phyloP scores from a whole-genome alignment of 148 eudicot genomes.

The Cornus controversa region DNA sequence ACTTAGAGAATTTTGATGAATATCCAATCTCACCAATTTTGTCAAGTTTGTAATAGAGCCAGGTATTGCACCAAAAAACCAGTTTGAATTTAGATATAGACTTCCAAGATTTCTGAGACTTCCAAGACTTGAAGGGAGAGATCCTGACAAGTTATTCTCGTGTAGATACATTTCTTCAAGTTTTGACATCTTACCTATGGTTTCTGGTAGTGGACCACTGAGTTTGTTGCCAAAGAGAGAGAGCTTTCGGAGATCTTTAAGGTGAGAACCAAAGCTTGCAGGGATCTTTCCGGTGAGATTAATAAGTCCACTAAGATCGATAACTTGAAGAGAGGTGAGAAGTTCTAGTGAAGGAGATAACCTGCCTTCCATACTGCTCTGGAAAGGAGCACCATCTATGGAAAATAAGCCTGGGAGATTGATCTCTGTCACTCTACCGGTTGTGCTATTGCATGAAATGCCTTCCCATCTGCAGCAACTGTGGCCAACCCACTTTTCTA shows the following conservation, averaged over 20 bases:
- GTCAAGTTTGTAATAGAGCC: conserved; percentile 33
- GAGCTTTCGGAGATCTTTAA: conserved; percentile 37
- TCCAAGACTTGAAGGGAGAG: conserved; percentile 38
- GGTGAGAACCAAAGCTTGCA: conserved; percentile 27
- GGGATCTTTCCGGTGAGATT: conserved; percentile 40
- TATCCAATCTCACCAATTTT: conserved; percentile 28
- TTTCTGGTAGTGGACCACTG: conserved; percentile 45
- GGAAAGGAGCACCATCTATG: conserved; percentile 23
- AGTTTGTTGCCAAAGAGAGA: conserved; percentile 32
- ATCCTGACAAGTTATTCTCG: conserved; percentile 38
- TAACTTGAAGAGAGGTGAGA: conserved; percentile 38
- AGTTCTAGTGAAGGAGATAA: conserved; percentile 42
- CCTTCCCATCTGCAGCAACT: conserved; percentile 56
- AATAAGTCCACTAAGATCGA: conserved; percentile 45
- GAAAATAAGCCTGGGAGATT: conserved; percentile 45
- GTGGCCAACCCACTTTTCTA: conserved; percentile 40
- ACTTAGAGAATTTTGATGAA: conserved; percentile 33
- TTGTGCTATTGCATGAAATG: conserved; percentile 36
- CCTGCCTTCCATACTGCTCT: conserved; percentile 36
- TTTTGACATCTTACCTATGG: conserved; percentile 43
- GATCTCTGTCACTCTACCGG: conserved; percentile 53
- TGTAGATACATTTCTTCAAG: conserved; percentile 46
- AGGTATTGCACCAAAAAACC: conserved; percentile 40
- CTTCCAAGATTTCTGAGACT: conserved; percentile 26
- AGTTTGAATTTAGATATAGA: conserved; percentile 34